Percentiles rank a stretch among this genome's conserved stretches.
phyloP scores from a whole-genome alignment of 768 basidiomycete species.

The Cystofilobasidium ferigula region DNA sequence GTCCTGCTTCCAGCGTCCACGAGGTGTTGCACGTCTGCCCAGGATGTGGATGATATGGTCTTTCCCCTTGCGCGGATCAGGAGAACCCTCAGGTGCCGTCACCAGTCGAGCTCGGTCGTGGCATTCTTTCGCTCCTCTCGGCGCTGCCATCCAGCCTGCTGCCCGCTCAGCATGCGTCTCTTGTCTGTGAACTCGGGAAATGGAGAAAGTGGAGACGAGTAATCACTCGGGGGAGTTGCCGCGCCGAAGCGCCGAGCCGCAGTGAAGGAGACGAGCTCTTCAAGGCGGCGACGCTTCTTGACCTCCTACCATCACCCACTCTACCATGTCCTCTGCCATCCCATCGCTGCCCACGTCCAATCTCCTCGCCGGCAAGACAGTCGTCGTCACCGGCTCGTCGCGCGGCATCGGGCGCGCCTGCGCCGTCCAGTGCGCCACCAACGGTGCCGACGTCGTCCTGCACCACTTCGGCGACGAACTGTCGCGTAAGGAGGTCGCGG shows the following conservation, averaged over 20 bases:
- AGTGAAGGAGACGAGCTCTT: too few species aligned
- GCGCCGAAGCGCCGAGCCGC: too few species aligned
- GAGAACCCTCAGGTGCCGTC: too few species aligned
- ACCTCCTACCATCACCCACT: neutral
- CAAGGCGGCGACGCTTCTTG: too few species aligned
- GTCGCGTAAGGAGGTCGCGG: constrained; percentile 46
- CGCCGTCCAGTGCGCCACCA: constrained; percentile 53
- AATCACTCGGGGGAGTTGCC: too few species aligned
- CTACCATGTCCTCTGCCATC: constrained; percentile 5
- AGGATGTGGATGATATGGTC: constrained; percentile 35
- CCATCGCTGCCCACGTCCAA: constrained; percentile 4
- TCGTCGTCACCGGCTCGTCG: constrained; percentile 63
- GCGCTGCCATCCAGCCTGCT: too few species aligned
- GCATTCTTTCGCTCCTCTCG: too few species aligned
- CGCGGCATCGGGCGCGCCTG: constrained; percentile 63
- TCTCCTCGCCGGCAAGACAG: constrained; percentile 44
- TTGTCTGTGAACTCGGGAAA: too few species aligned
- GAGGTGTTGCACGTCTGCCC: constrained; percentile 93
- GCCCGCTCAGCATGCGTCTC: too few species aligned
- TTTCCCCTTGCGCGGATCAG: too few species aligned
- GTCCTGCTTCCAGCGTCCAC: constrained; percentile 47
- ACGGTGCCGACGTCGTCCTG: constrained; percentile 57
- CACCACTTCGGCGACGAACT: constrained; percentile 57
- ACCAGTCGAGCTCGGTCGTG: too few species aligned
- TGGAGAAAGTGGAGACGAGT: too few species aligned